phyloP scores from a whole-genome alignment of 2,329 filamentous ascomycete genomes.

The Fusarium transvaalense region DNA sequence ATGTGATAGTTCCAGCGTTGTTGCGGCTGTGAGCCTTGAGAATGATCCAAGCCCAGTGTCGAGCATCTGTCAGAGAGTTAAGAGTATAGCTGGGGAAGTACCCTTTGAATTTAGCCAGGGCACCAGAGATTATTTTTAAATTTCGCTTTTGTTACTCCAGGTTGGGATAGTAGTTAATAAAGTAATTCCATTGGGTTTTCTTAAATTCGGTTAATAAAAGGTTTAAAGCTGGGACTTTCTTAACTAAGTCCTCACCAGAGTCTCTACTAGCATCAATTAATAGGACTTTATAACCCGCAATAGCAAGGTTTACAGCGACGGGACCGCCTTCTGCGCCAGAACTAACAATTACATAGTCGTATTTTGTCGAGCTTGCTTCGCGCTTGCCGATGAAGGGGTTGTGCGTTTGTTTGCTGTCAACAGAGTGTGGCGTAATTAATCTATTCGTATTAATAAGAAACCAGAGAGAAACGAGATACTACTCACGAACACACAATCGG shows the following conservation, averaged over 20 bases:
- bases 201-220: slow-evolving; percentile 47
- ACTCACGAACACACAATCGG: not conserved
- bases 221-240: slow-evolving; percentile 48
- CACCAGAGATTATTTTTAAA: slow-evolving; percentile 68
- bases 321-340: slow-evolving; percentile 69
- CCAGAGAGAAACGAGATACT: accelerated
- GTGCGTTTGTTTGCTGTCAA: not conserved
- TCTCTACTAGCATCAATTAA: slow-evolving; percentile 71
- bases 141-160: slow-evolving; percentile 58
- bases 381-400: slow-evolving; percentile 29
- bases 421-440: not conserved
- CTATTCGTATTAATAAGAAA: not conserved
- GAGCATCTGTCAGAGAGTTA: slow-evolving; percentile 57
- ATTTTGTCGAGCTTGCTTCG: slow-evolving; percentile 44
- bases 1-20: slow-evolving; percentile 70
- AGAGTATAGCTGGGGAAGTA: slow-evolving; percentile 68
- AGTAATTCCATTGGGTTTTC: slow-evolving; percentile 67
- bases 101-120: slow-evolving; percentile 65
- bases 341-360: slow-evolving; percentile 72
- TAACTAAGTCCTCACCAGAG: slow-evolving; percentile 54
- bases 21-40: slow-evolving; percentile 69
- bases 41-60: slow-evolving; percentile 58
- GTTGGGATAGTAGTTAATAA: slow-evolving; percentile 70
- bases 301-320: slow-evolving; percentile 66
- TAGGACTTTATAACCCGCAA: slow-evolving; percentile 68